Conservation (phyloP, 208 protist genomes). For the Acanthamoeba healyi region DNA sequence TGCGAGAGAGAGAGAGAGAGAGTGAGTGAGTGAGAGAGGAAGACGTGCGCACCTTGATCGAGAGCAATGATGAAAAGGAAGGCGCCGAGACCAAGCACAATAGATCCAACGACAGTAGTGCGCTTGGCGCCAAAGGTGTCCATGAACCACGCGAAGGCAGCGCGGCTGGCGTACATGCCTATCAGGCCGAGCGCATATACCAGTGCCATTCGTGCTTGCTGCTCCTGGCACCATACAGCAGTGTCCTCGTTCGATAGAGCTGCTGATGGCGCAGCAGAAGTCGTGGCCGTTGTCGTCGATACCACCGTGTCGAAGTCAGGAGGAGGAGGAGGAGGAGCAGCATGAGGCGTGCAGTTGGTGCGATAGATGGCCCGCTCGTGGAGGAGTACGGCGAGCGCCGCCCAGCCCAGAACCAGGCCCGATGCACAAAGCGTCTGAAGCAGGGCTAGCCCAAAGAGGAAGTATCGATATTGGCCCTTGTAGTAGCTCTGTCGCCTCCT, state of each 20-base stretch:
- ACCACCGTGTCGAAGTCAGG: not conserved
- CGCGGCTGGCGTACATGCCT: conserved; percentile 32
- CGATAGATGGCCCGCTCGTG: not conserved
- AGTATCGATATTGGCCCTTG: conserved; percentile 44
- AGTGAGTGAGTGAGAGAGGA: too few species aligned
- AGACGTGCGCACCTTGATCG: not conserved
- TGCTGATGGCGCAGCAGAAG: too few species aligned
- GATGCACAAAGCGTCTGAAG: conserved; percentile 2
- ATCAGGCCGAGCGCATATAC: conserved; percentile 15
- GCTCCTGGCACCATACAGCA: not conserved
- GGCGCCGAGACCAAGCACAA: not conserved
- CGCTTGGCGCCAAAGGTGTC: conserved; percentile 47
- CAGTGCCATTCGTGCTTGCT: conserved; percentile 7
- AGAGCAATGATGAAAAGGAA: conserved; percentile 3
- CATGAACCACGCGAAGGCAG: conserved; percentile 18
- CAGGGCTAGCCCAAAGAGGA: not conserved
- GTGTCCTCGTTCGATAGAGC: too few species aligned
- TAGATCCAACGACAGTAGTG: not conserved
- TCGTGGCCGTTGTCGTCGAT: not conserved
- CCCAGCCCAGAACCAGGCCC: conserved; percentile 1
- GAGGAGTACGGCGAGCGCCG: not conserved
- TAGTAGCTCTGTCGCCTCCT: not conserved
- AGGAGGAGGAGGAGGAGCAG: too few species aligned
- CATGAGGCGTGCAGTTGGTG: too few species aligned
- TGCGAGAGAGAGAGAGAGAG: too few species aligned